Base-by-base conservation (phyloP, 441 rosid genomes). In the Codiaeum variegatum region DNA sequence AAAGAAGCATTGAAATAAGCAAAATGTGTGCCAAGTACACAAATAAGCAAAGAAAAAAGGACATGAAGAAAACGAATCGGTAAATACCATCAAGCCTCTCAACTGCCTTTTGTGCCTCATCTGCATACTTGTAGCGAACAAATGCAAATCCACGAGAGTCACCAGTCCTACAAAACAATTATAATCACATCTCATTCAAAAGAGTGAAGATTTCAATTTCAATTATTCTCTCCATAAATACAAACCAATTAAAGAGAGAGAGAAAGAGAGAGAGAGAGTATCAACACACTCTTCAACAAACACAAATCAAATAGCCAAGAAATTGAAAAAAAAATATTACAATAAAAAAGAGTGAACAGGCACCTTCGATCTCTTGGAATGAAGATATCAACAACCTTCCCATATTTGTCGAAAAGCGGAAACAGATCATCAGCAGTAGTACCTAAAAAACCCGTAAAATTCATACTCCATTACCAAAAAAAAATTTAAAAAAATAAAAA, bases 131-230 rank as follows among this genome's bases (percentile, higher is more conserved):
- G 66, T 87, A 89, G n/a, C 93, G 85, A 26, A 85, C 93, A 82
- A 89, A 89, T 12, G 93, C 91, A 83, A 87, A 89, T 7, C 93
- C 93, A 0, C 91, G 83, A 19, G 93, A 89, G 9, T 87, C 93
- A 16, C 93, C 93, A 40, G 91, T 83, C 85, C 93, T 88, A 38
- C 54, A 59, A 28, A 68, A 21, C 62, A 5, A 10, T 29, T 15
- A 28, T 0, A 9, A 49, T 66, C 12, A 9, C 24, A n/a, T n/a
- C n/a, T 46, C 59, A 54, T 54, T 26, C 34, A 56, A 10, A 1
- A 13, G 5, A 56, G 12, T 13, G 4, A 56, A 0, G 1, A 24
- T 24, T 56, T 26, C 16, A 5, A 26, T 11, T 21, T n/a, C n/a
- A n/a, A n/a, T n/a, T n/a, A n/a, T n/a, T n/a, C n/a, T n/a, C n/a